Evolutionary conservation across 192 early-diverging fungal genomes (phyloP), one percentile per base, ranked within the genome.

Genomic region (Backusella circina): DNA sequence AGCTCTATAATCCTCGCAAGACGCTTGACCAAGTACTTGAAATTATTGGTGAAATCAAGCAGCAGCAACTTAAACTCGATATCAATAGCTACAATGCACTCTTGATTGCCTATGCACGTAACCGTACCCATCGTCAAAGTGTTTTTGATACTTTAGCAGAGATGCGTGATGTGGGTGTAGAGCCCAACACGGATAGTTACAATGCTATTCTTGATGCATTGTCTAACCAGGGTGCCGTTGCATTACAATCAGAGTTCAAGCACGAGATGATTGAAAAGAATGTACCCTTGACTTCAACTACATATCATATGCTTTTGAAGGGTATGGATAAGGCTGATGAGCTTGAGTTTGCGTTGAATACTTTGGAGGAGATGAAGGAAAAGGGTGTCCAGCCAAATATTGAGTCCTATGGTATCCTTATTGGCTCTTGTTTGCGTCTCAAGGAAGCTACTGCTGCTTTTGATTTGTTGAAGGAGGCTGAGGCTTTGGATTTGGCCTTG

Each of bases 401-500:
- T 15, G 32, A 33, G 0, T 77, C 76, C 35, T 87, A 77, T 37
- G 67, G 23, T 26, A 51, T 70, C 7, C 44, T 83, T 23, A 80
- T 87, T 30, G 70, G 76, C 26, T 44, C 74, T 10, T 80, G 82
- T 13, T 73, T 82, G 35, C 36, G 75, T 9, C 35, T 79, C 1
- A 71, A 65, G 13, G 84, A 85, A 57, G 37, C 82, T 2, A 66
- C 82, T 37, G 74, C 74, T 13, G 86, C 86, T 1, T 83, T 75
- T 37, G 28, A 79, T 69, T 74, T 86, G 28, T 54, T 88, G 32
- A 84, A 83, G 41, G 79, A 86, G 72, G 84, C 82, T 3, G 83
- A 86, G 37, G 72, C 76, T 15, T 39, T 79, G 33, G 65, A 78
- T 28, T 71, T 82, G 30, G 71, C 82, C 2, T 66, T 84, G 1